Conservation (phyloP, 2,329 filamentous ascomycete genomes). For the Penicillium decumbens region DNA sequence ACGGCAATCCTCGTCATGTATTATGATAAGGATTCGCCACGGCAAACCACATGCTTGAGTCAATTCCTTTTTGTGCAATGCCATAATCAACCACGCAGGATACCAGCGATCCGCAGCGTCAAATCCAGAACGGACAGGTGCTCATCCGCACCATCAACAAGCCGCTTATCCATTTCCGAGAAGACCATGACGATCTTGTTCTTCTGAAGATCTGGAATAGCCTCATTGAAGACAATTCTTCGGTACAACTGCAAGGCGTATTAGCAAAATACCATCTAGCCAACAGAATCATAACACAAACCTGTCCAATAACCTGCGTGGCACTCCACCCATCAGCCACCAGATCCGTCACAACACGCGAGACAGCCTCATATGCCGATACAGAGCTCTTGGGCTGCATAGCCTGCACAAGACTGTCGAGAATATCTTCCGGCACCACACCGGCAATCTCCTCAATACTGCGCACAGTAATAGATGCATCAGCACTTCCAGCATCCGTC, state of each 20-base stretch:
- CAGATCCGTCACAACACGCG: conserved; percentile 79
- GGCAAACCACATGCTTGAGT: conserved; percentile 2
- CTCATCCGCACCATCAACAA: conserved; percentile 93
- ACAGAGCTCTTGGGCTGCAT: conserved; percentile 67
- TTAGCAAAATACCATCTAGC: conserved; percentile 2
- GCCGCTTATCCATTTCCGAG: conserved; percentile 87
- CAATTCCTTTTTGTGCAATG: not conserved
- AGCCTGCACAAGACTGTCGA: conserved; percentile 65
- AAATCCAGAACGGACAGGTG: conserved; percentile 87
- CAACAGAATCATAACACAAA: conserved; percentile 36
- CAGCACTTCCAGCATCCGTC: conserved; percentile 53
- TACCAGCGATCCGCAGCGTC: conserved; percentile 70
- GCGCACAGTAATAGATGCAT: conserved; percentile 62
- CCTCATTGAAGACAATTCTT: conserved; percentile 74
- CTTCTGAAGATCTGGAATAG: conserved; percentile 78
- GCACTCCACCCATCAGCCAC: conserved; percentile 97
- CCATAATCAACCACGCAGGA: conserved; percentile 47
- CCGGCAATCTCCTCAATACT: conserved; percentile 93
- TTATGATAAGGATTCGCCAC: not conserved
- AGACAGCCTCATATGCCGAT: conserved; percentile 66
- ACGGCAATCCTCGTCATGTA: not conserved
- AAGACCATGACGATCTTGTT: conserved; percentile 85
- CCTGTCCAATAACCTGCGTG: conserved; percentile 76
- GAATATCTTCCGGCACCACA: conserved; percentile 73
- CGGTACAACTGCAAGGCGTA: conserved; percentile 55